Percentiles rank a stretch among this genome's conserved stretches.
phyloP scores from a whole-genome alignment of 768 basidiomycete species.

The Hygrophorus russula region DNA sequence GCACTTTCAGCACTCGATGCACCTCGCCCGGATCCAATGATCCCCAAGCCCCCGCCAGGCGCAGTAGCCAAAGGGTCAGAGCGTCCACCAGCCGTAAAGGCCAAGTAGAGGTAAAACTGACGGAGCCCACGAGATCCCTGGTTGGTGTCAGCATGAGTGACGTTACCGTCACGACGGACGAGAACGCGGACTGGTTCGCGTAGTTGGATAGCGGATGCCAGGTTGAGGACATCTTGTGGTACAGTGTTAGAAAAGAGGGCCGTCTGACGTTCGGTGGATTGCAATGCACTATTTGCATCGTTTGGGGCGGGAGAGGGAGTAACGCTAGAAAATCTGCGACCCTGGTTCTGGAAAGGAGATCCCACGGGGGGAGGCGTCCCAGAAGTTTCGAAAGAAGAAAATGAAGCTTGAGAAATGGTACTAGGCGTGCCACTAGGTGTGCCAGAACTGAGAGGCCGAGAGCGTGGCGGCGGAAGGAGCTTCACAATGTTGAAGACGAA shows the following conservation, averaged over 20 bases:
- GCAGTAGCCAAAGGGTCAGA: conserved; percentile 37
- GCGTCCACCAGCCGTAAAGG: conserved; percentile 81
- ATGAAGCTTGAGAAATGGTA: conserved; percentile 25
- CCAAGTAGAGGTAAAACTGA: conserved; percentile 93
- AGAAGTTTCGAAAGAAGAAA: conserved; percentile 34
- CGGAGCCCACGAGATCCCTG: conserved; percentile 78
- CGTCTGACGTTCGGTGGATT: conserved; percentile 69
- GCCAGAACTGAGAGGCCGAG: conserved; percentile 42
- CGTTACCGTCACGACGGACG: conserved; percentile 83
- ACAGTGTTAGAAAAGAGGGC: conserved; percentile 98
- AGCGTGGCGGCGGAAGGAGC: conserved; percentile 79
- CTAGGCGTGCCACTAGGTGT: conserved; percentile 28
- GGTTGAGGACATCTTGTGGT: conserved; percentile 93
- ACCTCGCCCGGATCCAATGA: conserved; percentile 87
- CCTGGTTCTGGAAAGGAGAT: conserved; percentile 27
- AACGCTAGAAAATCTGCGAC: conserved; percentile 51
- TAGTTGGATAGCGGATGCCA: conserved; percentile 86
- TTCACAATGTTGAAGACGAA: conserved; percentile 92
- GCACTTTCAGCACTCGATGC: conserved; percentile 72
- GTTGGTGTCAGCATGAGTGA: conserved; percentile 50
- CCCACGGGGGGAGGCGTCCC: conserved; percentile 17
- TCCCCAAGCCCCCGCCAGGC: conserved; percentile 59
- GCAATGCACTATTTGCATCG: conserved; percentile 22
- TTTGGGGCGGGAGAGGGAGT: conserved; percentile 34
- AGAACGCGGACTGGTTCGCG: conserved; percentile 97